Base-by-base conservation (phyloP, 2,329 filamentous ascomycete species). In the Fusarium chlamydosporum region DNA sequence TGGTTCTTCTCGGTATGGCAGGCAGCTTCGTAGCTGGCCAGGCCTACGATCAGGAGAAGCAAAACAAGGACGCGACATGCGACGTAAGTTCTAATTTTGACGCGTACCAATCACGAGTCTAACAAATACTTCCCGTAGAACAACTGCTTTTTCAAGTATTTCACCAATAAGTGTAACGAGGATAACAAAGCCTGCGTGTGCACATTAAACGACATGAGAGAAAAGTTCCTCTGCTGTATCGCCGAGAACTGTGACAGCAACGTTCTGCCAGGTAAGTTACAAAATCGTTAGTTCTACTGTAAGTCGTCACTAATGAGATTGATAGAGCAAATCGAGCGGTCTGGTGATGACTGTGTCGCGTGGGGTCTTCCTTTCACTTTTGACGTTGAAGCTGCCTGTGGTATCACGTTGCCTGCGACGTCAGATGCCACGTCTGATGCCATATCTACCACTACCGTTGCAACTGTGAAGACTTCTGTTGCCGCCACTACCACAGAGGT, bases 171-270 rank as follows among this genome's bases (percentile, higher is more conserved):
- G 3, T 62, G 59, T 11, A 62, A 62, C 16, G 20, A 31, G 0
- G 56, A 61, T 26, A 62, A 61, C 9, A 48, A 48, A 11, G 59
- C 59, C 6, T 62, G 59, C 4, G 40, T 46, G 0, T 62, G 59
- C 5, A 62, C 56, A 0, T 15, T 62, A 0, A 40, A 62, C 0
- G 59, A 61, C 7, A 61, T 54, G 47, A 42, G 59, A 3, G 41
- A 62, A 18, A 62, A 62, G 0, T 62, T 46, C 13, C 13, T 62
- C 15, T 62, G 59, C 18, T 62, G 59, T 6, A 46, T 62, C 1
- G 57, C 59, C 1, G 15, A 56, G 1, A 62, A 55, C 1, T 62
- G 59, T 16, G 57, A 33, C 0, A 20, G 7, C 0, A 27, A 61
- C 6, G 56, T 61, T 3, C 13, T 61, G 1, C 56, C 58, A 18